Conservation (phyloP, 768 basidiomycete genomes). For the Tylopilus sp. region DNA sequence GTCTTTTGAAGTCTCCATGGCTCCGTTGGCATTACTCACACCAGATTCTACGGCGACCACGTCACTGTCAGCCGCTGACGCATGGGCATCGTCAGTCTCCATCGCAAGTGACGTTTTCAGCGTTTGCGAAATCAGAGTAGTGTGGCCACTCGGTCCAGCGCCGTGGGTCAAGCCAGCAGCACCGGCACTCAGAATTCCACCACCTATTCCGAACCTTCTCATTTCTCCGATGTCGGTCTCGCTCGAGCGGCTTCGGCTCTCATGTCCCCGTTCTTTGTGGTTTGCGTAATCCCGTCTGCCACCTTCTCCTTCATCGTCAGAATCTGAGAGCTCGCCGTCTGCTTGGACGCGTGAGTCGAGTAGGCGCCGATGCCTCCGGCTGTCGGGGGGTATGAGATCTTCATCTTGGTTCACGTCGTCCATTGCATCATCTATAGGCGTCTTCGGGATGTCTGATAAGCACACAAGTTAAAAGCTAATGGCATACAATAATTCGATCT, state of each 20-base stretch:
- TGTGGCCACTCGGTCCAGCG: conserved; percentile 72
- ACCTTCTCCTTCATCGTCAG: conserved; percentile 95
- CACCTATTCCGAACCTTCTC: conserved; percentile 60
- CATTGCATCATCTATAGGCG: conserved; percentile 81
- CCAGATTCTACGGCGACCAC: conserved; percentile 12
- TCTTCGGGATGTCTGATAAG: conserved; percentile 69
- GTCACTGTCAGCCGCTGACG: conserved; percentile 20
- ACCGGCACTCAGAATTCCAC: conserved; percentile 69
- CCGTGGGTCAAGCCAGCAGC: conserved; percentile 56
- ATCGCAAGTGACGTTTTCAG: conserved; percentile 26
- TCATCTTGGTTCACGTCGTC: conserved; percentile 83
- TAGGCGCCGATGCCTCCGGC: conserved; percentile 68
- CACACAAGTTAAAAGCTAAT: background rate
- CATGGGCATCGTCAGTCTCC: conserved; percentile 33
- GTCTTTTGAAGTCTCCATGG: conserved; percentile 19
- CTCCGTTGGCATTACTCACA: conserved; percentile 14
- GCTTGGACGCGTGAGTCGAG: conserved; percentile 80
- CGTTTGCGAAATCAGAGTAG: conserved; percentile 37
- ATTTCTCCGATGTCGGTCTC: conserved; percentile 42
- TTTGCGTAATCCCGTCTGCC: conserved; percentile 67
- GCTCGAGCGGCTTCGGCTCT: conserved; percentile 39
- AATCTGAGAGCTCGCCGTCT: conserved; percentile 91
- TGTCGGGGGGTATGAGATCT: conserved; percentile 74
- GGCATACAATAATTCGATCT: conserved; percentile 10
- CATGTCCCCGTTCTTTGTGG: conserved; percentile 50